A percentile compares a stretch with the other conserved stretches of the same genome.
Conservation (phyloP, 306 rosid genomes). For the Astragalus membranaceus region DNA sequence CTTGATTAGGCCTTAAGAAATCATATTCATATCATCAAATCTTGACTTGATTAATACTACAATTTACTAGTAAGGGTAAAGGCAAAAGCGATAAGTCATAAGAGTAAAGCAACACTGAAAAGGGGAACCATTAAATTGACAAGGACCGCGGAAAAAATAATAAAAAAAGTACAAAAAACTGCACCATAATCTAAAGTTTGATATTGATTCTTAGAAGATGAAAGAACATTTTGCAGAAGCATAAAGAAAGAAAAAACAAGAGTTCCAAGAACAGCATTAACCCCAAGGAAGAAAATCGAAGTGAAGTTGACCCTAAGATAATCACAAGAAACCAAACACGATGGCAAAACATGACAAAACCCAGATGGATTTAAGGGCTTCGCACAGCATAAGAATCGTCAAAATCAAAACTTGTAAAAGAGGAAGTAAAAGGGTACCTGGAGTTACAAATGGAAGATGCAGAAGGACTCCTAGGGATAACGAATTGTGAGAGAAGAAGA, state of each 20-base stretch:
- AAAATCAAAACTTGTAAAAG: slow-evolving; percentile 10
- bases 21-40: background rate
- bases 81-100: background rate
- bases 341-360: slow-evolving; percentile 9
- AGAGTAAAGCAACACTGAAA: slow-evolving; percentile 3
- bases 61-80: background rate
- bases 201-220: background rate
- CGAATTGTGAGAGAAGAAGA: background rate
- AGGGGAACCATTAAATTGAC: slow-evolving; percentile 12
- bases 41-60: background rate
- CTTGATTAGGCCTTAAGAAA: slow-evolving; percentile 9
- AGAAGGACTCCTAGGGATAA: background rate
- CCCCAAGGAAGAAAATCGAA: background rate
- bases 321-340: slow-evolving; percentile 22
- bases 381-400: slow-evolving; percentile 1
- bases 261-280: background rate
- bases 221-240: background rate
- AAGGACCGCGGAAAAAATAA: background rate
- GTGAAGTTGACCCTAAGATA: slow-evolving; percentile 15
- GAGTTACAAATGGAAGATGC: background rate
- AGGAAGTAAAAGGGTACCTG: slow-evolving; percentile 42
- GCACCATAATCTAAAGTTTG: background rate
- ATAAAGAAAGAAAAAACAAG: background rate
- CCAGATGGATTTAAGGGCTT: slow-evolving; percentile 15
- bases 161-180: background rate